Evolutionary conservation across 192 early-diverging fungal species (phyloP).

Genomic region (Lobosporangium transversale): DNA sequence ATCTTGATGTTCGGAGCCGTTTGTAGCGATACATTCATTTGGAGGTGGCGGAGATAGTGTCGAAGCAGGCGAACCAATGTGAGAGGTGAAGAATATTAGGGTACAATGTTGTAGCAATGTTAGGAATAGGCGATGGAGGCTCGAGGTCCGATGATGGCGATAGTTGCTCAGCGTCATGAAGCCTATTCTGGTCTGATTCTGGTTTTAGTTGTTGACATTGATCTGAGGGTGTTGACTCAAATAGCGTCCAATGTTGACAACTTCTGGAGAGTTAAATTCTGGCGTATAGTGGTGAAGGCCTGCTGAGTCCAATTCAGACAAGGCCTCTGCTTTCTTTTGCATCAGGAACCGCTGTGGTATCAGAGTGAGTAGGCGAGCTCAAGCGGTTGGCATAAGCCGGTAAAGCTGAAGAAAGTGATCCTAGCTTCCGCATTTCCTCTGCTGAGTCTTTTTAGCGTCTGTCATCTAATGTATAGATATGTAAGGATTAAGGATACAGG

Average conservation of each 20-base stretch:
- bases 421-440: too few species aligned
- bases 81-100: slow-evolving; percentile 15
- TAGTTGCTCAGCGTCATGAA: not conserved
- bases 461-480: too few species aligned
- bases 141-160: not conserved
- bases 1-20: too few species aligned
- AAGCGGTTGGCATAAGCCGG: too few species aligned
- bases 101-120: not conserved
- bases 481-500: too few species aligned
- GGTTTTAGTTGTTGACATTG: not conserved
- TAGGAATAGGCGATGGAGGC: slow-evolving; percentile 14
- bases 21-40: too few species aligned
- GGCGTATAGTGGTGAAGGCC: slow-evolving; percentile 11
- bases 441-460: too few species aligned
- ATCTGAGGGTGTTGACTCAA: not conserved
- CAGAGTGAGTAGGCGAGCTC: slow-evolving; percentile 24
- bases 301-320: slow-evolving; percentile 8
- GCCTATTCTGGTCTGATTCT: not conserved
- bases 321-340: slow-evolving; percentile 10
- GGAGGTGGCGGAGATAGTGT: not conserved
- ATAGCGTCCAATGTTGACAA: not conserved
- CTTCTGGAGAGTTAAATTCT: slow-evolving; percentile 21
- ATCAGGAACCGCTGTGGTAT: slow-evolving; percentile 23
- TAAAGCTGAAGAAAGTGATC: too few species aligned
- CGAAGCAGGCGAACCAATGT: not conserved